Base-by-base conservation (phyloP, 805 yeast species). In the Candida incommunis region DNA sequence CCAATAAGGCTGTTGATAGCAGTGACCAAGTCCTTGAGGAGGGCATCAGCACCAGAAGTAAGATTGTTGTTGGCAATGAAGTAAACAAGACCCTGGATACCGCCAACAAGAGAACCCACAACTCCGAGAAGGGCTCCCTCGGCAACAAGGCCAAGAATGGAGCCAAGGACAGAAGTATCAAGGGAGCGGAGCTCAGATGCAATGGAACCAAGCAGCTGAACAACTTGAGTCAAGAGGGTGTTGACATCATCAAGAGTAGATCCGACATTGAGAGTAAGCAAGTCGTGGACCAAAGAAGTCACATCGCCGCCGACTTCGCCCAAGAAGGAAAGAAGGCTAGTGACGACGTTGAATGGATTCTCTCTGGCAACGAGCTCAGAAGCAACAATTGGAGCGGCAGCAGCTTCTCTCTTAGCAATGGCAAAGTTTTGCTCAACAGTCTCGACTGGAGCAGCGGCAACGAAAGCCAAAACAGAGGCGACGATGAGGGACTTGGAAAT, bases 391-490 rank as follows among this genome's bases (percentile, higher is more conserved):
- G 37, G 18, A 31, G 37, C 11, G n/a, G 37, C 18, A 31, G 18
- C 37, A 31, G n/a, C 18, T 13, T 25, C 27, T 5, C 37, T 7
- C 5, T 5, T 18, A 31, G 18, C 7, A 9, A 11, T 18, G 37
- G 13, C 37, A 31, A 9, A 9, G 20, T 7, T 13, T 9, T 7
- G 18, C 7, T 7, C 37, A 16, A n/a, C 11, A 18, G n/a, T 18
- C 5, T 31, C 37, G n/a, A 31, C 37, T 9, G 37, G 37, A 16
- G 37, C 37, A 31, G 37, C 37, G n/a, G 37, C 37, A 16, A 31
- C 37, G 37, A 11, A 31, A 18, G 37, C 37, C 13, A 31, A 5
- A 16, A n/a, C 20, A 16, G 37, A 11, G 20, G 37, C 37, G 20
- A 16, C 37, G 18, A 31, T 31, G 18, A 31, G 37, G n/a, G 37